A percentile compares a stretch with the other conserved stretches of the same genome.
These are phyloP conservation scores for Hymenoscyphus fructigenus DNA, from an alignment of 2,329 filamentous ascomycete genomes.

Conservation along the genomic window DNA sequence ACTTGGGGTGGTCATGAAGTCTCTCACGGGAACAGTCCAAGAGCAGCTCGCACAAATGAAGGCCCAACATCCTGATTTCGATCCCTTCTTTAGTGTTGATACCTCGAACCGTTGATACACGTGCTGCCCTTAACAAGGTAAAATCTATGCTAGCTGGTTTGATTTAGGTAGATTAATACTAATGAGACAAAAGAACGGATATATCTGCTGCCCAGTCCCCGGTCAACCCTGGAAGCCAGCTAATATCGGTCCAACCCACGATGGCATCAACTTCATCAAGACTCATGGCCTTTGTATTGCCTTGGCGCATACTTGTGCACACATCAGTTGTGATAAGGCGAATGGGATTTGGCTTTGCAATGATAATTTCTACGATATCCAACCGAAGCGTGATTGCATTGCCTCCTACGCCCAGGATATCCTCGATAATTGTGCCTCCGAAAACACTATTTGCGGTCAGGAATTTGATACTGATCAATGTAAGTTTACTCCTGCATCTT, in stretches of 20 bases:
- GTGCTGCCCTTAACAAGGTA: not conserved
- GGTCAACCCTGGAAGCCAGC: not conserved
- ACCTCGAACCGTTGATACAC: not conserved
- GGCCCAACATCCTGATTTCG: not conserved
- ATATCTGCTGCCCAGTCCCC: not conserved
- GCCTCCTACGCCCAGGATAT: not conserved
- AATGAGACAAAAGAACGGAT: not conserved
- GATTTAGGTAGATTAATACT: no score
- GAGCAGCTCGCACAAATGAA: not conserved
- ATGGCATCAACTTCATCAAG: not conserved
- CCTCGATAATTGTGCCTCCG: not conserved
- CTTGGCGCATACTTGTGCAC: not conserved
- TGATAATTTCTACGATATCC: not conserved
- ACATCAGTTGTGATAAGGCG: not conserved
- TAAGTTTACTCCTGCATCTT: no score
- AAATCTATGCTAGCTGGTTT: no score
- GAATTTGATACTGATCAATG: not conserved
- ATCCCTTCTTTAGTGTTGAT: not conserved
- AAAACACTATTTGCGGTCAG: not conserved
- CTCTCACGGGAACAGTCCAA: not conserved
- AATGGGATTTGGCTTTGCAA: not conserved
- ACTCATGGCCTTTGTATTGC: not conserved
- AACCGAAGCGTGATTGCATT: not conserved
- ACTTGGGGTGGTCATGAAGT: not conserved
- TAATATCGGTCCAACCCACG: not conserved